Evolutionary conservation across 108 stramenopile species (phyloP), one percentile per base, ranked within the genome.

Genomic region (Cyclostephanos invisitatus): DNA sequence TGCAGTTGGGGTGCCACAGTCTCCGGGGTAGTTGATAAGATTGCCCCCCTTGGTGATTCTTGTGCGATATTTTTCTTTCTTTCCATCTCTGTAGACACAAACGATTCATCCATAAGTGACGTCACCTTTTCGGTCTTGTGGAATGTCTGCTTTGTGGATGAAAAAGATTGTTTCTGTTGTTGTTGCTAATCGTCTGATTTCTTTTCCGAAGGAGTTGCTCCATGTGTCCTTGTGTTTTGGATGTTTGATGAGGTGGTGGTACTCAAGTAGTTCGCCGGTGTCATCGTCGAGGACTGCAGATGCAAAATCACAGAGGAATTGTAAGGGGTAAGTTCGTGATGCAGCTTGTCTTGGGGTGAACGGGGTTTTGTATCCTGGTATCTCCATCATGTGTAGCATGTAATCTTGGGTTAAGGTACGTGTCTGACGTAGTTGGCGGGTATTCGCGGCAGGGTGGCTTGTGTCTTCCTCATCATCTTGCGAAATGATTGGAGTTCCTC

Each of bases 81-180:
- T 78, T 57, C 60, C 38, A 14, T 68, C 70, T 64, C 73, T 36
- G 11, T 70, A 38, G 57, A n/a, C 27, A 38, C 50, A 59, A 22
- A 81, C 62, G 51, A 84, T 55, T 53, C 50, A 27, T 27, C 50
- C 54, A 55, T 80, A 83, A 7, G 83, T 73, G 40, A 77, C 37
- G 17, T 49, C 58, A 5, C 56, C 35, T 5, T 27, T 22, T 0
- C 62, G n/a, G 49, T 74, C 32, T 5, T 25, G 17, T 17, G 72
- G 78, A 10, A 77, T 48, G 12, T 80, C 48, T 6, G 48, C 58
- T 58, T 44, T 68, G 15, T 55, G 8, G 37, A 59, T 12, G 32
- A 58, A 64, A 6, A 9, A 47, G 7, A 40, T 70, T 63, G 63
- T 82, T 29, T 71, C 55, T 29, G 56, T 57, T 7, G 15, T 17